Percentiles rank a stretch among this genome's conserved stretches.
phyloP scores from a whole-genome alignment of 2,329 filamentous ascomycete species.

The Aspergillus versicolor region DNA sequence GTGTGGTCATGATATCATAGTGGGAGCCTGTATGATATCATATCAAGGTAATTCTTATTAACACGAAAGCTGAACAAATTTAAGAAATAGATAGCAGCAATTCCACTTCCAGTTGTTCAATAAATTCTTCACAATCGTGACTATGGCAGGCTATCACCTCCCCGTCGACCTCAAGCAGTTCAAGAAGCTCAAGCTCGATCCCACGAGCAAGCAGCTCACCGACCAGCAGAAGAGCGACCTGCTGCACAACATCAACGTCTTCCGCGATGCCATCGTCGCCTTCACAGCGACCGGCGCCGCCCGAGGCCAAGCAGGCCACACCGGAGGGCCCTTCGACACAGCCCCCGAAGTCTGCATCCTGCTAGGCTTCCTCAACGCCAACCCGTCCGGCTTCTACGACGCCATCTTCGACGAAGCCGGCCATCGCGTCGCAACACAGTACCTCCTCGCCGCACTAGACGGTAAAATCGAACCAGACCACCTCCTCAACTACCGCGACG shows the following conservation, averaged over 20 bases:
- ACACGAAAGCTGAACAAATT: no score
- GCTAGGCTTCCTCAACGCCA: slow-evolving; percentile 36
- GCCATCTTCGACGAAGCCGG: slow-evolving; percentile 41
- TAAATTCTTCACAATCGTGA: neutral
- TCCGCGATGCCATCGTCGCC: slow-evolving; percentile 41
- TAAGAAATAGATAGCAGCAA: neutral
- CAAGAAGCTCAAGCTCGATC: slow-evolving; percentile 37
- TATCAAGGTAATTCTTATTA: neutral
- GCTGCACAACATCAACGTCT: slow-evolving; percentile 37
- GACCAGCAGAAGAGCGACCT: slow-evolving; percentile 38
- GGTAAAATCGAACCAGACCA: slow-evolving; percentile 39
- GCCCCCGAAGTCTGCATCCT: slow-evolving; percentile 42
- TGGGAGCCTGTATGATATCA: neutral
- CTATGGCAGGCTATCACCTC: slow-evolving; percentile 15
- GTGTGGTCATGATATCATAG: neutral
- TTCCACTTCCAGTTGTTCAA: neutral
- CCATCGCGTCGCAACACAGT: slow-evolving; percentile 43
- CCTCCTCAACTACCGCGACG: slow-evolving; percentile 43
- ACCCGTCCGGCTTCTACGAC: slow-evolving; percentile 32
- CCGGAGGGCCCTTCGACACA: slow-evolving; percentile 42
- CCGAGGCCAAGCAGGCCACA: slow-evolving; percentile 39
- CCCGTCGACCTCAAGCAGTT: slow-evolving; percentile 36
- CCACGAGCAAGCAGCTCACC: slow-evolving; percentile 34
- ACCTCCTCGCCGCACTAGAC: slow-evolving; percentile 38
- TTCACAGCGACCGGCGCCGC: slow-evolving; percentile 42